These are phyloP conservation scores for Rhodomyrtus tomentosa DNA, from an alignment of 345 rosid genomes.

Conservation along the genomic window DNA sequence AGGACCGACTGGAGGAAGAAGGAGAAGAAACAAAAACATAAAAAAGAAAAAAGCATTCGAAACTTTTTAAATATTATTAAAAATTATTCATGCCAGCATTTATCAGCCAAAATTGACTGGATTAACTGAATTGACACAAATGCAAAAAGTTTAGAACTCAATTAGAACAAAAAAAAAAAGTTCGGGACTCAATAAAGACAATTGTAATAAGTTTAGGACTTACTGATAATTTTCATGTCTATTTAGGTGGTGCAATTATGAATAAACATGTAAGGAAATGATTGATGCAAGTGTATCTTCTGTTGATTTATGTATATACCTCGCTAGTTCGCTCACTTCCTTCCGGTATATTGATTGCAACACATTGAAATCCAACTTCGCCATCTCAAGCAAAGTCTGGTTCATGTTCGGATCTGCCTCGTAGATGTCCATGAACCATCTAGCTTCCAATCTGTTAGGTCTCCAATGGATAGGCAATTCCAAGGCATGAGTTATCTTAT, in stretches of 20 bases:
- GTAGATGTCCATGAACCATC: constrained; percentile 5
- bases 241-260: background rate
- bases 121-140: too few species aligned
- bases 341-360: background rate
- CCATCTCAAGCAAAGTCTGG: constrained; percentile 4
- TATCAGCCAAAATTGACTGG: too few species aligned
- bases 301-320: background rate
- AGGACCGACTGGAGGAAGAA: too few species aligned
- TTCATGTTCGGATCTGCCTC: background rate
- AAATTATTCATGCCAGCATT: too few species aligned
- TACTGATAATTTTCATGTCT: background rate
- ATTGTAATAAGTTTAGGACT: too few species aligned
- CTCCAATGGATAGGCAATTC: constrained; percentile 10
- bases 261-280: background rate
- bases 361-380: constrained; percentile 9
- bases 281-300: background rate
- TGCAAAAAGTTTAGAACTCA: too few species aligned
- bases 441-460: constrained; percentile 5
- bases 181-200: too few species aligned
- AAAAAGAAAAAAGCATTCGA: too few species aligned
- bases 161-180: too few species aligned
- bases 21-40: too few species aligned
- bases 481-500: background rate
- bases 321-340: constrained; percentile 2
- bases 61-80: too few species aligned